These are phyloP conservation scores for Hericium rajendrae DNA, from an alignment of 768 basidiomycete genomes.

Conservation along the genomic window DNA sequence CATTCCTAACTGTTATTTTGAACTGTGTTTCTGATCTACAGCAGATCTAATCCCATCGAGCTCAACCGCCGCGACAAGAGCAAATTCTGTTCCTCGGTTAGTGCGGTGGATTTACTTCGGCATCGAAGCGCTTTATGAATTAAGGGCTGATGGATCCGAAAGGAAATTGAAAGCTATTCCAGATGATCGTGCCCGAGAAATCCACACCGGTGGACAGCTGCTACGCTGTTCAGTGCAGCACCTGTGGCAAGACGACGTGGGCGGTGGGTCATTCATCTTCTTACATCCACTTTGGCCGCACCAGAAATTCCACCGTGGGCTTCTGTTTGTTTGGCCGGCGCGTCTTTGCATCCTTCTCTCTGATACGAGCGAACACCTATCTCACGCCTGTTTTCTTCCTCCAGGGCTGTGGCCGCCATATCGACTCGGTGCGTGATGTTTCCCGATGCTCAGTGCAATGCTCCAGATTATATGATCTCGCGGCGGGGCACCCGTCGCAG, in stretches of 20 bases:
- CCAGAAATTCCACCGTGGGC: too few species aligned
- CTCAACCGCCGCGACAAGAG: too few species aligned
- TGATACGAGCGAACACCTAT: background rate
- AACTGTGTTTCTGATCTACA: too few species aligned
- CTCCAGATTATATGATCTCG: background rate
- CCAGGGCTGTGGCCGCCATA: slow-evolving; percentile 15
- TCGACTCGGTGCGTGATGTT: slow-evolving; percentile 12
- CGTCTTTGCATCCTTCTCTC: background rate
- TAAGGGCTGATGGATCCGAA: too few species aligned
- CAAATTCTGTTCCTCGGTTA: too few species aligned
- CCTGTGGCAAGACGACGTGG: slow-evolving; percentile 23
- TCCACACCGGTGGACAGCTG: slow-evolving; percentile 13
- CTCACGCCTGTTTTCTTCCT: background rate
- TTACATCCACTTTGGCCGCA: background rate
- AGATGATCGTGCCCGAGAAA: background rate
- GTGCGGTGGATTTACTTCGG: too few species aligned
- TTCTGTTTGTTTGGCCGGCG: too few species aligned
- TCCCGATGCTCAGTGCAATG: background rate
- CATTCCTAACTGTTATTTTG: too few species aligned
- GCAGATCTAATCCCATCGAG: too few species aligned
- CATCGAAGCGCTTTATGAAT: too few species aligned
- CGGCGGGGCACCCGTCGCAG: background rate
- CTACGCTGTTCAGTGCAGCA: slow-evolving; percentile 16
- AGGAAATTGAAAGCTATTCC: background rate
- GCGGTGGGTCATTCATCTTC: slow-evolving; percentile 9